Conservation (phyloP, 257 asterid genomes). For the Solanum virginianum region DNA sequence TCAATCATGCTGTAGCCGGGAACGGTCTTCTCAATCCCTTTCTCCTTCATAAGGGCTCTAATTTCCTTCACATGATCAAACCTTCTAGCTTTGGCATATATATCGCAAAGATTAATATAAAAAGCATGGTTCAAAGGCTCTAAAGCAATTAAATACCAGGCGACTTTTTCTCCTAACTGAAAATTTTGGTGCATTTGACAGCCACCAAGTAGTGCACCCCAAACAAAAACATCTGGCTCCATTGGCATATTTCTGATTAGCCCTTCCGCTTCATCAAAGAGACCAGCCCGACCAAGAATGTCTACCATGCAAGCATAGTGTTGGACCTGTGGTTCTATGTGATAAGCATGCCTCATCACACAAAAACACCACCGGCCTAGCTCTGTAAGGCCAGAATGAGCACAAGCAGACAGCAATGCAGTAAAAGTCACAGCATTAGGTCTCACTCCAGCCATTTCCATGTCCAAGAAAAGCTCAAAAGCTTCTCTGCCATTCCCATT, state of each 20-base stretch:
- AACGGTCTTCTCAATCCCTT: constrained; percentile 32
- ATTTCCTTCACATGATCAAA: constrained; percentile 38
- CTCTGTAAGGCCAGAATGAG: constrained; percentile 62
- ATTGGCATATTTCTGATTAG: constrained; percentile 50
- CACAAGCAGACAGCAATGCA: constrained; percentile 50
- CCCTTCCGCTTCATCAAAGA: constrained; percentile 52
- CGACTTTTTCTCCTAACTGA: constrained; percentile 49
- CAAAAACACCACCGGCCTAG: constrained; percentile 45
- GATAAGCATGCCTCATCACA: constrained; percentile 26
- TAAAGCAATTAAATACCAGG: constrained; percentile 35
- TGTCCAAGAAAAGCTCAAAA: constrained; percentile 38
- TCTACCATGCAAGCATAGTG: constrained; percentile 78
- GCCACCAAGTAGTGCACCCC: constrained; percentile 83
- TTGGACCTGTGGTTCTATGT: constrained; percentile 37
- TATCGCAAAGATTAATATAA: constrained; percentile 49
- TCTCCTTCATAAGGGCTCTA: constrained; percentile 45
- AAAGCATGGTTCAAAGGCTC: constrained; percentile 69
- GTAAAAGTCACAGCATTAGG: constrained; percentile 63
- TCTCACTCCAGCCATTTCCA: constrained; percentile 39
- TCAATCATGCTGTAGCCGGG: constrained; percentile 68
- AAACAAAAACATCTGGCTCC: constrained; percentile 63
- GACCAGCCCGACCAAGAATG: constrained; percentile 62
- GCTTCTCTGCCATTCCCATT: constrained; percentile 52
- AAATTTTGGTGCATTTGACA: constrained; percentile 65
- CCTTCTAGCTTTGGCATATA: constrained; percentile 57